phyloP scores from a whole-genome alignment of 768 basidiomycete genomes.

The Naganishia randhawae region DNA sequence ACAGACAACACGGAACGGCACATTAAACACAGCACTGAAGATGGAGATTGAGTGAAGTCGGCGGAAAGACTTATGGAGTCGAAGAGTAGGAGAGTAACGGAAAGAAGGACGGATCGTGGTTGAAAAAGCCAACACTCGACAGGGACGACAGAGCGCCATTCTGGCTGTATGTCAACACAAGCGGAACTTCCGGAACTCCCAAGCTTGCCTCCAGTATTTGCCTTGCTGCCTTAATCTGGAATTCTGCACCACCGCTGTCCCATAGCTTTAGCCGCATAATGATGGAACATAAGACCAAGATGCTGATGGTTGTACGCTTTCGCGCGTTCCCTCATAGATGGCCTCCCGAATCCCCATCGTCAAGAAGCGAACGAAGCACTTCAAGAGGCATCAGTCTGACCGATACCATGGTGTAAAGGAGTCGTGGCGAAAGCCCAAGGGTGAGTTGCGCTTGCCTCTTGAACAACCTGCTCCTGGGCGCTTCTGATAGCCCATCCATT shows the following conservation, averaged over 20 bases:
- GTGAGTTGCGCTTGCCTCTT: constrained; percentile 9
- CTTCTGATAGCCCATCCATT: not conserved
- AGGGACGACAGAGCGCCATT: not conserved
- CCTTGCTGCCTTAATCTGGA: too few relatives aligned
- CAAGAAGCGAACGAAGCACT: constrained; percentile 95
- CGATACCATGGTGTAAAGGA: constrained; percentile 96
- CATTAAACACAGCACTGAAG: not conserved
- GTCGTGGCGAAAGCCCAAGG: constrained; percentile 99
- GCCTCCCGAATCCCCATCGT: constrained; percentile 62
- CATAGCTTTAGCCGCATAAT: not conserved
- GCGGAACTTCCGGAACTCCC: not conserved
- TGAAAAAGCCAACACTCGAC: not conserved
- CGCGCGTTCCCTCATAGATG: constrained; percentile 40
- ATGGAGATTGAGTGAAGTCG: not conserved
- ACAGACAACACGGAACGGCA: not conserved
- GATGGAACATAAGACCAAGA: not conserved
- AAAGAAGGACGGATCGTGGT: not conserved
- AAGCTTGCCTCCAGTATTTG: not conserved
- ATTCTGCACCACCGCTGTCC: not conserved
- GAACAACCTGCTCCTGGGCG: not conserved
- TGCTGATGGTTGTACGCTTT: not conserved
- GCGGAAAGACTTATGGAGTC: too few relatives aligned
- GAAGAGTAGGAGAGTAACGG: not conserved
- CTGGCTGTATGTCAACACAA: not conserved
- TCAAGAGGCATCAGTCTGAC: constrained; percentile 99